Conservation (phyloP, 495 filamentous ascomycete genomes). For the Neurospora terricola region DNA sequence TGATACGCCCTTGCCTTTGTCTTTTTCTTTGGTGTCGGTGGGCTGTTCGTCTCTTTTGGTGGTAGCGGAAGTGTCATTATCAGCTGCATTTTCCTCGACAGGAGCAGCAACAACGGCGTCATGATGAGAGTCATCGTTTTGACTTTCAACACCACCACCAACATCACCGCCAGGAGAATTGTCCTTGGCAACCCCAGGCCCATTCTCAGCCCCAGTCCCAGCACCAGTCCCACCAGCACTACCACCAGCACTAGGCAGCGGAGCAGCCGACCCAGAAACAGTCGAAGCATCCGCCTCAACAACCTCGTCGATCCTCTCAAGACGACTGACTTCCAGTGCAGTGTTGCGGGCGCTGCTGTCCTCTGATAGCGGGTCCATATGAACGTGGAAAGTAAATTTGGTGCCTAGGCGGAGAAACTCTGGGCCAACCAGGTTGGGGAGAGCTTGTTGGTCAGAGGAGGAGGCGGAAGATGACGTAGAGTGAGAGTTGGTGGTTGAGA, state of each 20-base stretch:
- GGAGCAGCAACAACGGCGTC: background rate
- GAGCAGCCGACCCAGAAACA: background rate
- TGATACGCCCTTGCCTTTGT: background rate
- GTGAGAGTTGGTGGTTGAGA: background rate
- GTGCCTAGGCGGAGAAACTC: slow-evolving; percentile 18
- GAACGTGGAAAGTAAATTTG: slow-evolving; percentile 22
- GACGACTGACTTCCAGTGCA: slow-evolving; percentile 16
- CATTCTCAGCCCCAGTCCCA: background rate
- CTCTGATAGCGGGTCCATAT: slow-evolving; percentile 11
- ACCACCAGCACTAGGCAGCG: background rate
- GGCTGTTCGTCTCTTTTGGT: background rate
- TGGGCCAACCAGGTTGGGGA: background rate
- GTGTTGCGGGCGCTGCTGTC: slow-evolving; percentile 2
- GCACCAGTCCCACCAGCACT: background rate
- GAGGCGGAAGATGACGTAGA: background rate
- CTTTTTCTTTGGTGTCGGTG: background rate
- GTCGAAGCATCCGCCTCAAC: background rate
- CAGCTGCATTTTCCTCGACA: background rate
- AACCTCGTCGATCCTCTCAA: slow-evolving; percentile 19
- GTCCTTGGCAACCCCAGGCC: background rate
- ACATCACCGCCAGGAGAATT: background rate
- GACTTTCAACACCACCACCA: background rate
- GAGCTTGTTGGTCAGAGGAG: background rate
- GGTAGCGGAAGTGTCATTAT: background rate
- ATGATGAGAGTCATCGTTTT: background rate